Conservation (phyloP, 1,284 basidiomycete genomes). For the Cerioporus squamosus region DNA sequence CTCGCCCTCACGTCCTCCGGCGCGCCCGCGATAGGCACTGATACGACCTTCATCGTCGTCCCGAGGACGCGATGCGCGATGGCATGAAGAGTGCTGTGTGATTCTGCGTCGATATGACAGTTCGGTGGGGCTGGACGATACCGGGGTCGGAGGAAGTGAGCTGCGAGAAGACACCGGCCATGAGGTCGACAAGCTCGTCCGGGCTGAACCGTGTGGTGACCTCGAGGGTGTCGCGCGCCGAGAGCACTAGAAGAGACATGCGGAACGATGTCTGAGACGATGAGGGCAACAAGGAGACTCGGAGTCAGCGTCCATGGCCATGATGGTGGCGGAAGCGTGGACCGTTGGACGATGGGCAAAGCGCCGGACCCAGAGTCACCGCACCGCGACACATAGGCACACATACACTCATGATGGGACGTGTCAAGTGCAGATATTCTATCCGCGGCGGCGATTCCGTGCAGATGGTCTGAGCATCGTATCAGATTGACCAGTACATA, state of each 20-base stretch:
- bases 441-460: too few relatives aligned
- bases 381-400: too few relatives aligned
- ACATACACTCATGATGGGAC: too few relatives aligned
- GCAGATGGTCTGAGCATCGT: too few relatives aligned
- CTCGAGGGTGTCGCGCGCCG: constrained; percentile 51
- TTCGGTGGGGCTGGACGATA: constrained; percentile 53
- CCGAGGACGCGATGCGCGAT: constrained; percentile 50
- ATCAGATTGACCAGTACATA: too few relatives aligned
- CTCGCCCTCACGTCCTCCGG: constrained; percentile 37
- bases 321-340: too few relatives aligned
- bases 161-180: constrained; percentile 56
- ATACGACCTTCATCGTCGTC: constrained; percentile 76
- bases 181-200: constrained; percentile 52
- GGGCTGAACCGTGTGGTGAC: constrained; percentile 46
- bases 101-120: constrained; percentile 46
- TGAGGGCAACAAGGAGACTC: too few relatives aligned
- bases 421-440: too few relatives aligned
- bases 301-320: too few relatives aligned
- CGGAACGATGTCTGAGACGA: too few relatives aligned
- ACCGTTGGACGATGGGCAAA: too few relatives aligned
- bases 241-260: constrained; percentile 57
- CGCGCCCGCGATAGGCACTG: constrained; percentile 53
- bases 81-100: constrained; percentile 77
- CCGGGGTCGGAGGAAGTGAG: constrained; percentile 25
- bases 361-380: too few relatives aligned